Conservation (phyloP, 805 yeast species). For the Saccharomycopsis sp. region DNA sequence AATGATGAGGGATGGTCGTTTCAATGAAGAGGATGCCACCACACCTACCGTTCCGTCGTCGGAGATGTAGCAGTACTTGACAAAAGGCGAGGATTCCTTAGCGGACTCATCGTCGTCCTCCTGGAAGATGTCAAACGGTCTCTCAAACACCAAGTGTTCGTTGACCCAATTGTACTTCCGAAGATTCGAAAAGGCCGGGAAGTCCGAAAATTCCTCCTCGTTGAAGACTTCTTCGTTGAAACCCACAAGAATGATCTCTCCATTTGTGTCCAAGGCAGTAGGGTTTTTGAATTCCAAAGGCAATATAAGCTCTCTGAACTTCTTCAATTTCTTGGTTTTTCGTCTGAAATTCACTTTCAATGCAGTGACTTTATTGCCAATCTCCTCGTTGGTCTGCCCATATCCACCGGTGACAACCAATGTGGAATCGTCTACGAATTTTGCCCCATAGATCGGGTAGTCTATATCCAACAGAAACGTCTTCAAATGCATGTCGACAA, state of each 20-base stretch:
- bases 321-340: slow-evolving; percentile 37
- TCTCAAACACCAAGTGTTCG: slow-evolving; percentile 54
- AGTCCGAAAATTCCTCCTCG: slow-evolving; percentile 32
- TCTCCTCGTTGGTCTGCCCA: slow-evolving; percentile 87
- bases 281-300: slow-evolving; percentile 79
- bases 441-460: slow-evolving; percentile 77
- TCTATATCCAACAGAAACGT: slow-evolving; percentile 32
- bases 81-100: slow-evolving; percentile 30
- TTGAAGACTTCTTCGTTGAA: slow-evolving; percentile 62
- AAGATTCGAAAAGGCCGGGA: slow-evolving; percentile 33
- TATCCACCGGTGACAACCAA: slow-evolving; percentile 88
- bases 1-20: slow-evolving; percentile 53
- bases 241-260: slow-evolving; percentile 54
- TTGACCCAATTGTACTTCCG: slow-evolving; percentile 51
- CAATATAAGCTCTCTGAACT: slow-evolving; percentile 55
- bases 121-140: slow-evolving; percentile 50
- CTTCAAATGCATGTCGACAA: slow-evolving; percentile 15
- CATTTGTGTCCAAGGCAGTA: slow-evolving; percentile 60
- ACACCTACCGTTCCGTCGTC: slow-evolving; percentile 58
- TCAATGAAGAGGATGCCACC: slow-evolving; percentile 49
- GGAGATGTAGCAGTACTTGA: slow-evolving; percentile 42
- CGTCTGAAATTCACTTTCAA: slow-evolving; percentile 49
- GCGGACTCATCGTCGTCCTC: slow-evolving; percentile 40
- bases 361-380: slow-evolving; percentile 75
- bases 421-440: slow-evolving; percentile 53